Conservation (phyloP, 768 basidiomycete genomes). For the Lactarius trivialis region DNA sequence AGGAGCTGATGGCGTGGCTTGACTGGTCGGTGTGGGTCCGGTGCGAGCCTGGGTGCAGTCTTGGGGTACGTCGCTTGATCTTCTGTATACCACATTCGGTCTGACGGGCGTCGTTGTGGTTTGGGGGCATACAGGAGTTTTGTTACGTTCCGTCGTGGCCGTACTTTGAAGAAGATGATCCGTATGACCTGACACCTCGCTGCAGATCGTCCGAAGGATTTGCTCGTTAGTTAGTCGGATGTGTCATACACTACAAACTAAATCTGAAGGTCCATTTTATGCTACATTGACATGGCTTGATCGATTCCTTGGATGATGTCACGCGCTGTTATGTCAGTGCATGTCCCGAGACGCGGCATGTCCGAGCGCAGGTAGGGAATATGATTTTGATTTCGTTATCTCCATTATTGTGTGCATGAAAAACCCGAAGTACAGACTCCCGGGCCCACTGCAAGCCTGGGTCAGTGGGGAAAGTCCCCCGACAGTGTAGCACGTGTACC, state of each 20-base stretch:
- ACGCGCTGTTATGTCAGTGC: too few species aligned
- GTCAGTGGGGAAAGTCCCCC: not conserved
- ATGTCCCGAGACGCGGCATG: too few species aligned
- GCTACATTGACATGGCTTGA: too few species aligned
- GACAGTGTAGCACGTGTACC: too few species aligned
- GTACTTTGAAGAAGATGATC: constrained; percentile 7
- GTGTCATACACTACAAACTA: not conserved
- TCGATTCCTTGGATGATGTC: too few species aligned
- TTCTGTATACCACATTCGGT: not conserved
- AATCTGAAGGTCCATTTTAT: not conserved
- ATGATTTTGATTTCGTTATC: too few species aligned
- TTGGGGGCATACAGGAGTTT: constrained; percentile 6
- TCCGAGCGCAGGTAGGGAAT: too few species aligned
- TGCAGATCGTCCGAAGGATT: not conserved
- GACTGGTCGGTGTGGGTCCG: constrained; percentile 24
- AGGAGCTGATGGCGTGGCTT: constrained; percentile 22
- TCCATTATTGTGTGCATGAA: too few species aligned
- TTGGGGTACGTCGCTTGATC: constrained; percentile 16
- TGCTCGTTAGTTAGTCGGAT: not conserved
- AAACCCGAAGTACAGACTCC: too few species aligned
- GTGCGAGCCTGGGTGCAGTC: constrained; percentile 18
- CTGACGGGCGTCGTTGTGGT: not conserved
- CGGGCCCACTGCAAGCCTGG: too few species aligned
- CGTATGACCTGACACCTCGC: constrained; percentile 18
- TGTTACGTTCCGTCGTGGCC: constrained; percentile 25